These are phyloP conservation scores for Bipolaris bicolor DNA, from an alignment of 2,329 filamentous ascomycete species.

Conservation along the genomic window DNA sequence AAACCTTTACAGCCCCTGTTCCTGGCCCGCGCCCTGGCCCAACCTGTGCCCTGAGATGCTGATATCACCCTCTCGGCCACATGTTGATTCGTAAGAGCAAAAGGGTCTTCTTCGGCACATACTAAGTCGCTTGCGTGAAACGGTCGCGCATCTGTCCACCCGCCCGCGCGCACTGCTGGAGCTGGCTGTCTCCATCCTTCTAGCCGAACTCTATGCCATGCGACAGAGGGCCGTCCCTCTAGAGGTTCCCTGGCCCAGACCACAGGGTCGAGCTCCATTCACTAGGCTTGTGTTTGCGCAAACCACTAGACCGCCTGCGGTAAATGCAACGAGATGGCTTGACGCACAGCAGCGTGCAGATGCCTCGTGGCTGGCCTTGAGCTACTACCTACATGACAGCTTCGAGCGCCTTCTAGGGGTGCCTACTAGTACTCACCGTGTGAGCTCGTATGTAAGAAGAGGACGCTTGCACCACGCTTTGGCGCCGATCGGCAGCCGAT, in stretches of 20 bases:
- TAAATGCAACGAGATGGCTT: background rate
- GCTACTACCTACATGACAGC: background rate
- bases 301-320: background rate
- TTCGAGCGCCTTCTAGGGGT: background rate
- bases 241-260: conserved; percentile 3
- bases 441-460: background rate
- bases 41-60: background rate
- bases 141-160: background rate
- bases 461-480: background rate
- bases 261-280: background rate
- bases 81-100: background rate
- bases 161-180: background rate
- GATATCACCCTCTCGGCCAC: conserved; percentile 1
- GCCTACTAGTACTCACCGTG: too few relatives aligned
- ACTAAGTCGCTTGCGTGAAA: background rate
- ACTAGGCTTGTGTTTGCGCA: background rate
- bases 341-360: conserved; percentile 7
- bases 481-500: conserved; percentile 5
- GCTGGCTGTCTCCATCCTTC: background rate
- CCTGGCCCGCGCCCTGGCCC: background rate
- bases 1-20: background rate
- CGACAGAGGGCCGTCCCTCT: conserved; percentile 4
- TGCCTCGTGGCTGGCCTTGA: conserved; percentile 13
- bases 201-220: background rate
- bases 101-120: conserved; percentile 2